phyloP scores from a whole-genome alignment of 805 yeast species.

The Candida andamanensis region DNA sequence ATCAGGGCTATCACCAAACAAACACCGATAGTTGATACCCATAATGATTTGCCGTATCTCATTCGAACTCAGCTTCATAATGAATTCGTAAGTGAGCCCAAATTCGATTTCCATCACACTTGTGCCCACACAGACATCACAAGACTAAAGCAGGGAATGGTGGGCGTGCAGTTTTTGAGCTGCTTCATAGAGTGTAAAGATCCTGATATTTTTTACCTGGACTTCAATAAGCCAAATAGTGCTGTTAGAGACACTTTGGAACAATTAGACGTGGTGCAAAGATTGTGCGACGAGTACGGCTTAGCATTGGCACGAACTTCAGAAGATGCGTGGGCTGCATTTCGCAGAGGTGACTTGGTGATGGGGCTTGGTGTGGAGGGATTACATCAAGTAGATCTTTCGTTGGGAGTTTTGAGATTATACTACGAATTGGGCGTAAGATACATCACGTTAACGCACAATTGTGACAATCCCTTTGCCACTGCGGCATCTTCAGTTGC shows the following conservation, averaged over 20 bases:
- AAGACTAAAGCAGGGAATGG: conserved; percentile 36
- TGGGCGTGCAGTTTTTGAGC: conserved; percentile 49
- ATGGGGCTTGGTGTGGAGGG: conserved; percentile 52
- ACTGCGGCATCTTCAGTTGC: conserved; percentile 47
- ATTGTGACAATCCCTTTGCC: conserved; percentile 55
- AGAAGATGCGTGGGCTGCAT: conserved; percentile 36
- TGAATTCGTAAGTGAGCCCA: conserved; percentile 22
- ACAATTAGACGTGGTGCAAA: conserved; percentile 46
- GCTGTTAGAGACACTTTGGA: conserved; percentile 51
- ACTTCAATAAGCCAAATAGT: conserved; percentile 39
- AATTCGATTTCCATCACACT: conserved; percentile 37
- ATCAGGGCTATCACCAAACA: not conserved
- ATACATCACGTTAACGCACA: conserved; percentile 50
- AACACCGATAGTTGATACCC: conserved; percentile 42
- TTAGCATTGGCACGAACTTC: conserved; percentile 38
- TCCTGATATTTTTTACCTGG: conserved; percentile 34
- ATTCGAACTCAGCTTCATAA: conserved; percentile 42
- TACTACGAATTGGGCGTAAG: conserved; percentile 49
- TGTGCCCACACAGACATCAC: conserved; percentile 42
- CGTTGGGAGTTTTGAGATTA: conserved; percentile 45
- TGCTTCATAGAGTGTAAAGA: conserved; percentile 43
- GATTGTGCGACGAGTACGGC: conserved; percentile 38
- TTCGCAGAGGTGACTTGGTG: conserved; percentile 32
- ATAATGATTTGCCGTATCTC: conserved; percentile 50
- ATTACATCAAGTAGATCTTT: conserved; percentile 46